Conservation (phyloP, 1,284 basidiomycete genomes). For the Vanrija pseudolonga region DNA sequence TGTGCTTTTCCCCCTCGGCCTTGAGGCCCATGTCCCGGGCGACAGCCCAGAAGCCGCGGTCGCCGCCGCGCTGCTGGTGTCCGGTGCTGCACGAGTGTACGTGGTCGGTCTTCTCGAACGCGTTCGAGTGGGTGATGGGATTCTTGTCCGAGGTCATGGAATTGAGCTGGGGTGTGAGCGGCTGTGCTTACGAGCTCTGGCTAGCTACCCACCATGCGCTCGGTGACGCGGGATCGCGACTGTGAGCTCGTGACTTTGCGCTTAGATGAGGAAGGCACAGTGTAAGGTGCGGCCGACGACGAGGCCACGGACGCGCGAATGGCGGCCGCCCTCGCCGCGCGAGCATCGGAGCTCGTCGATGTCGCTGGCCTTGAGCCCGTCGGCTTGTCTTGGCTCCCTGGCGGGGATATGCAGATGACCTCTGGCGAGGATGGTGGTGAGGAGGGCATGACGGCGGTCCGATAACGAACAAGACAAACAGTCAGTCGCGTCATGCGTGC, state of each 20-base stretch:
- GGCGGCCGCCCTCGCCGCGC: background rate
- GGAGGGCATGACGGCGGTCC: slow-evolving; percentile 10
- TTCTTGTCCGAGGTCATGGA: slow-evolving; percentile 31
- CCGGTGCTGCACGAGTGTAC: slow-evolving; percentile 43
- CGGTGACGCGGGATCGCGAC: slow-evolving; percentile 17
- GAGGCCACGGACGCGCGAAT: background rate
- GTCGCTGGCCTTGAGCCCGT: background rate
- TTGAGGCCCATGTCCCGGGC: slow-evolving; percentile 1
- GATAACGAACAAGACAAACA: background rate
- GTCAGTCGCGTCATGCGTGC: no score
- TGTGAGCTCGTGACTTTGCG: background rate
- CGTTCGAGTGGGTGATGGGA: slow-evolving; percentile 44
- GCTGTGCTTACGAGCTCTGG: background rate
- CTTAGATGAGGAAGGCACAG: background rate
- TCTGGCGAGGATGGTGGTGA: slow-evolving; percentile 36
- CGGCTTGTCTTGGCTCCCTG: background rate
- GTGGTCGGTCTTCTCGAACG: slow-evolving; percentile 38
- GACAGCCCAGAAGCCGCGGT: slow-evolving; percentile 26
- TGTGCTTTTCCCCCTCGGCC: slow-evolving; percentile 20
- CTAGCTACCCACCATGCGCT: slow-evolving; percentile 26
- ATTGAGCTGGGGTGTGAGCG: slow-evolving; percentile 24
- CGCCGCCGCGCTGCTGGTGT: slow-evolving; percentile 41
- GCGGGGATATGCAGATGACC: slow-evolving; percentile 37
- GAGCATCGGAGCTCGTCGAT: background rate
- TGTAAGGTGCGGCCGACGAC: background rate